A percentile compares a stretch with the other conserved stretches of the same genome.
phyloP scores from a whole-genome alignment of 495 filamentous ascomycete species.

The Hyaloscypha bicolor region DNA sequence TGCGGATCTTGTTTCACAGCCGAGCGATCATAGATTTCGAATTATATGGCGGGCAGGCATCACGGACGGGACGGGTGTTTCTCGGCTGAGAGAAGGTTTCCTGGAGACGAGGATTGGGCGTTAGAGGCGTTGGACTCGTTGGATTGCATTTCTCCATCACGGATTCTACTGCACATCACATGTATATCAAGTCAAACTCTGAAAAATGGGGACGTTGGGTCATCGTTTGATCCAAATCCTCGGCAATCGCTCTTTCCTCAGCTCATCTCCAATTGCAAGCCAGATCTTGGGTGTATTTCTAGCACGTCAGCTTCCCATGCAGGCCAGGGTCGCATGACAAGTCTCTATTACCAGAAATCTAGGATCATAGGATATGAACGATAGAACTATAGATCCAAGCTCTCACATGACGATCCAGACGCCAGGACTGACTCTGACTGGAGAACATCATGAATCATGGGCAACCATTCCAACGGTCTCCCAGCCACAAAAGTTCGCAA shows the following conservation, averaged over 20 bases:
- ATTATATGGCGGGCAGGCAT: neutral
- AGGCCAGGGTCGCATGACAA: neutral
- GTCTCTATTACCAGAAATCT: neutral
- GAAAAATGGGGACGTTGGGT: neutral
- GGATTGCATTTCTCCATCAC: constrained; percentile 3
- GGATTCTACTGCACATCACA: constrained; percentile 2
- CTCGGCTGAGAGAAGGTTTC: constrained; percentile 9
- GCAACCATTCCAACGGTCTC: neutral
- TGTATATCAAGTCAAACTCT: constrained; percentile 1
- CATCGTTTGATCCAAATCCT: neutral
- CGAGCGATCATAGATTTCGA: neutral
- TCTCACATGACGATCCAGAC: neutral
- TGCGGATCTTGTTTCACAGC: neutral
- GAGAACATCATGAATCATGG: neutral
- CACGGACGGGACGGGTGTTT: constrained; percentile 12
- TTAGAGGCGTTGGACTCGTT: constrained; percentile 3
- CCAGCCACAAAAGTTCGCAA: neutral
- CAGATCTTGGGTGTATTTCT: neutral
- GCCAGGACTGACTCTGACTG: neutral
- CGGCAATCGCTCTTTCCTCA: neutral
- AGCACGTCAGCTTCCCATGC: neutral
- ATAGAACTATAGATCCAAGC: neutral
- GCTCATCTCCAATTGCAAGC: neutral
- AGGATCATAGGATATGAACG: neutral
- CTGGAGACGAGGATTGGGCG: constrained; percentile 4